phyloP scores from a whole-genome alignment of 371 early-diverging fungal species.

The Rhizopus delemar region DNA sequence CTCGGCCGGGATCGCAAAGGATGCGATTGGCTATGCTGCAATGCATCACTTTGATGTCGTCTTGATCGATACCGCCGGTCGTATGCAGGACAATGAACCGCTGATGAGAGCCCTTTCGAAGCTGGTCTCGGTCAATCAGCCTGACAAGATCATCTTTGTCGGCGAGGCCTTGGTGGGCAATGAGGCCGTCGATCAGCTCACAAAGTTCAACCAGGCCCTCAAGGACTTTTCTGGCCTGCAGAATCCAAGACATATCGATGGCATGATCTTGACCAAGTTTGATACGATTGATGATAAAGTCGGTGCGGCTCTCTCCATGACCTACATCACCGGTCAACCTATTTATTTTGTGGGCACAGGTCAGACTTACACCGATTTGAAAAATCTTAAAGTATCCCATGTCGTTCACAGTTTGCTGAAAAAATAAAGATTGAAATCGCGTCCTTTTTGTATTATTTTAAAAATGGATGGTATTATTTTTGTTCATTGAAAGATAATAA shows the following conservation, averaged over 20 bases:
- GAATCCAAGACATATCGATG: constrained; percentile 92
- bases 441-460: too few species aligned
- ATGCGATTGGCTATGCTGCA: constrained; percentile 84
- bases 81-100: constrained; percentile 99
- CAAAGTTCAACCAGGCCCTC: constrained; percentile 96
- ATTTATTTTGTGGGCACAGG: constrained; percentile 99
- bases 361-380: constrained; percentile 97
- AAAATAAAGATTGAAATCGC: constrained; percentile 32
- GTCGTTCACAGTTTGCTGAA: constrained; percentile 83
- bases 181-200: constrained; percentile 97
- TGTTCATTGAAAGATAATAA: too few species aligned
- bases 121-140: constrained; percentile 91
- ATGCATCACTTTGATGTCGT: constrained; percentile 92
- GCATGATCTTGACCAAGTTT: constrained; percentile 97
- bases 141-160: constrained; percentile 98
- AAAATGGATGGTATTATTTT: too few species aligned
- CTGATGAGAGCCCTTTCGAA: constrained; percentile 97
- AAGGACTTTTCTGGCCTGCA: constrained; percentile 82
- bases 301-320: constrained; percentile 97
- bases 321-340: constrained; percentile 95
- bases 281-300: constrained; percentile 99
- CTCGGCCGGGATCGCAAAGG: constrained; percentile 97
- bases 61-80: constrained; percentile 98
- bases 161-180: constrained; percentile 99
- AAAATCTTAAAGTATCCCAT: constrained; percentile 82